Percentiles rank a stretch among this genome's conserved stretches.
Conservation (phyloP, 148 eudicot species). For the Heliosperma pusillum region DNA sequence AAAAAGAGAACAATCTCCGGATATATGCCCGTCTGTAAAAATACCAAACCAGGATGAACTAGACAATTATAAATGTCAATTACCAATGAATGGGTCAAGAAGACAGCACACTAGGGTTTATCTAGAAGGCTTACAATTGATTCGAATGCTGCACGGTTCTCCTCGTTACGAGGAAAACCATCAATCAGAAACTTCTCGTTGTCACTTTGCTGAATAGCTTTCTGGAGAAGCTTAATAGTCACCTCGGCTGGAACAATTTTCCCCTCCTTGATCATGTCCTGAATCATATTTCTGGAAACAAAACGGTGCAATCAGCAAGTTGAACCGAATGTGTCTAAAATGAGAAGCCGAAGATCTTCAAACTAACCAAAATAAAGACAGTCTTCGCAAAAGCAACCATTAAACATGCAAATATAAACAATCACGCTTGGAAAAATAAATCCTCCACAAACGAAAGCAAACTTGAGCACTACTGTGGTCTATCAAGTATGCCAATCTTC, state of each 20-base stretch:
- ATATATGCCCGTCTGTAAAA: conserved; percentile 63
- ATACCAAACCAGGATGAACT: conserved; percentile 8
- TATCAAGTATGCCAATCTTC: background rate
- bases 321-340: background rate
- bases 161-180: conserved; percentile 91
- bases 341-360: background rate
- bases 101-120: background rate
- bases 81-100: background rate
- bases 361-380: background rate
- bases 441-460: background rate
- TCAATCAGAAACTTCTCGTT: conserved; percentile 82
- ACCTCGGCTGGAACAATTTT: conserved; percentile 90
- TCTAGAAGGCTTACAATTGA: conserved; percentile 51
- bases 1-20: conserved; percentile 76
- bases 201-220: conserved; percentile 58
- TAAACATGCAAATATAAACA: background rate
- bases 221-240: conserved; percentile 69
- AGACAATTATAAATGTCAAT: background rate
- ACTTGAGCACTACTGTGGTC: background rate
- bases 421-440: background rate
- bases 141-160: conserved; percentile 84
- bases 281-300: conserved; percentile 66
- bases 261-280: conserved; percentile 90
- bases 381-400: background rate
- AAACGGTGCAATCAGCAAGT: background rate